A percentile compares a stretch with the other conserved stretches of the same genome.
phyloP scores from a whole-genome alignment of 495 filamentous ascomycete species.

The Hypoxylon lenormandii region DNA sequence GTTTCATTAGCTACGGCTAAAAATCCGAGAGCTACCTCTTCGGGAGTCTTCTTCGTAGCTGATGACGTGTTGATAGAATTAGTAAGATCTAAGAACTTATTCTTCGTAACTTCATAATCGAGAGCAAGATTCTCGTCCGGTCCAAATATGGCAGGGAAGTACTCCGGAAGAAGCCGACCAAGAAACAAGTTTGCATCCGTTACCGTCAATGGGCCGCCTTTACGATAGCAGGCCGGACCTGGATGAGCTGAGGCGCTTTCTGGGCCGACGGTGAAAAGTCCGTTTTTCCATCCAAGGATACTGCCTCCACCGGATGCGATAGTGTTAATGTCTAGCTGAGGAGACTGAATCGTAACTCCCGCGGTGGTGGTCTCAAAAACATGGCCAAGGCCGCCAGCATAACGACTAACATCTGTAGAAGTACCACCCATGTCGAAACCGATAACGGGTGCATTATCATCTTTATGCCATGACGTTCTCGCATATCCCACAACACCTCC shows the following conservation, averaged over 20 bases:
- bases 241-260: conserved; percentile 94
- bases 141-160: conserved; percentile 52
- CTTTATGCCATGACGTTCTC: conserved; percentile 86
- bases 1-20: conserved; percentile 67
- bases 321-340: conserved; percentile 96
- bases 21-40: conserved; percentile 63
- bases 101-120: conserved; percentile 35
- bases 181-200: conserved; percentile 94
- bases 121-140: conserved; percentile 46
- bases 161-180: conserved; percentile 62
- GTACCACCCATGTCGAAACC: conserved; percentile 98
- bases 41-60: conserved; percentile 42
- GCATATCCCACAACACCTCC: conserved; percentile 94
- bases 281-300: conserved; percentile 88
- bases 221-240: conserved; percentile 93
- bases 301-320: conserved; percentile 95
- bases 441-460: conserved; percentile 89
- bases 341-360: conserved; percentile 92
- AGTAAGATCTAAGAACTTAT: conserved; percentile 41
- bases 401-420: conserved; percentile 80
- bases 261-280: conserved; percentile 94
- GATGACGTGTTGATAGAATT: conserved; percentile 61
- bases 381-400: conserved; percentile 50
- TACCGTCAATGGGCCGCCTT: conserved; percentile 90
- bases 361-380: conserved; percentile 80